These are phyloP conservation scores for Dactylella cylindrospora DNA, from an alignment of 2,329 filamentous ascomycete genomes.

Conservation along the genomic window DNA sequence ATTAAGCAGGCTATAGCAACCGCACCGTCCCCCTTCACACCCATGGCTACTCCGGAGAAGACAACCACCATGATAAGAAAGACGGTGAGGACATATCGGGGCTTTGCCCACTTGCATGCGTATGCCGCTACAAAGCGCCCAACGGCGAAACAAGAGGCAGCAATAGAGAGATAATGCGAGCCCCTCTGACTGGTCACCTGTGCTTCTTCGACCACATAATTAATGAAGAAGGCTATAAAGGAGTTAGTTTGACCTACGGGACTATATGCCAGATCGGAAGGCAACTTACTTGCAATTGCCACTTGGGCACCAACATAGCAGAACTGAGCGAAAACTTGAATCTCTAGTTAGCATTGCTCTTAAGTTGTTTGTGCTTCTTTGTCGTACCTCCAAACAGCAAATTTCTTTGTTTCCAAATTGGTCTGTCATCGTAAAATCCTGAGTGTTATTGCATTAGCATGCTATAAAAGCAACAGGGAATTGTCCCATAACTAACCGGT, in stretches of 20 bases:
- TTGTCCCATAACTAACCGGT: constrained; percentile 54
- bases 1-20: constrained; percentile 66
- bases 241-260: neutral
- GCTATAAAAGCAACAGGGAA: no score
- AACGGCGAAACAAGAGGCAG: constrained; percentile 70
- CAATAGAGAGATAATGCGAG: constrained; percentile 70
- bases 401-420: constrained; percentile 69
- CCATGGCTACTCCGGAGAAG: constrained; percentile 58
- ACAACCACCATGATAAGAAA: constrained; percentile 67
- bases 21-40: constrained; percentile 57
- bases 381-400: constrained; percentile 76
- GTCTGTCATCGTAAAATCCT: constrained; percentile 63
- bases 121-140: constrained; percentile 69
- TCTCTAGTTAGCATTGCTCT: no score
- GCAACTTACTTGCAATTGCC: constrained; percentile 64
- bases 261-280: no score
- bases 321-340: constrained; percentile 73
- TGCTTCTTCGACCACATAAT: no score
- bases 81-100: constrained; percentile 69
- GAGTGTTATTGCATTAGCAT: no score
- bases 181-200: constrained; percentile 61
- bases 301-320: constrained; percentile 76
- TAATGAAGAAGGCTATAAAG: no score
- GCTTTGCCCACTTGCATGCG: constrained; percentile 67
- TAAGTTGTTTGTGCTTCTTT: no score